Evolutionary conservation across 2,329 filamentous ascomycete genomes (phyloP).

Genomic region (Alternaria incomplexa): DNA sequence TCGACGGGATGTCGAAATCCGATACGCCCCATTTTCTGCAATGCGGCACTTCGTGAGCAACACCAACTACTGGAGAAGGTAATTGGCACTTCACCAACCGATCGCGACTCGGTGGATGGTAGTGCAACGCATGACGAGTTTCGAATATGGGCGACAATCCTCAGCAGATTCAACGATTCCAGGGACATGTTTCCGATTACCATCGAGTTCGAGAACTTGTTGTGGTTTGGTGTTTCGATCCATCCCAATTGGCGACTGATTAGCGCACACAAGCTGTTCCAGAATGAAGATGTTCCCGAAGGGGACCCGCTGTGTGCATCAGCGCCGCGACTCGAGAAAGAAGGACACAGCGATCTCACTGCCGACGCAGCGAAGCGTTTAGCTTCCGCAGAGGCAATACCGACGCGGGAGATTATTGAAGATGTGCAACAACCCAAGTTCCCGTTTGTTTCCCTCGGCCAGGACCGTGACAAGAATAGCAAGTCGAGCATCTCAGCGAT

Average conservation of each 20-base stretch:
- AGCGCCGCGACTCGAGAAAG: neutral
- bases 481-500: conserved; percentile 24
- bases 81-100: conserved; percentile 12
- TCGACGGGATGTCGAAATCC: conserved; percentile 12
- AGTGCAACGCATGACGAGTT: conserved; percentile 47
- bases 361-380: conserved; percentile 3
- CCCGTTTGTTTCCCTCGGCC: conserved; percentile 12
- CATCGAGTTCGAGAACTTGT: conserved; percentile 38
- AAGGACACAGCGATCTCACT: neutral
- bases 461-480: conserved; percentile 25
- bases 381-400: conserved; percentile 7
- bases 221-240: conserved; percentile 42
- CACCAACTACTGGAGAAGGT: conserved; percentile 36
- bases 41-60: conserved; percentile 37
- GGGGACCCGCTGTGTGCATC: conserved; percentile 10
- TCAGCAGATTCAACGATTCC: conserved; percentile 54
- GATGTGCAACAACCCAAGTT: conserved; percentile 14
- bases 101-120: neutral
- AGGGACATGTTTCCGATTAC: conserved; percentile 55
- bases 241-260: conserved; percentile 39
- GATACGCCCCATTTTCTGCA: conserved; percentile 40
- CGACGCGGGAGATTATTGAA: neutral
- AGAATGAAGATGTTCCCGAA: conserved; percentile 20
- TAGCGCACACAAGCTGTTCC: conserved; percentile 27
- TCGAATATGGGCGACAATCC: conserved; percentile 50